Percentiles rank a stretch among this genome's conserved stretches.
Conservation (phyloP, 2,329 filamentous ascomycete genomes). For the Pseudogymnoascus pannorum region DNA sequence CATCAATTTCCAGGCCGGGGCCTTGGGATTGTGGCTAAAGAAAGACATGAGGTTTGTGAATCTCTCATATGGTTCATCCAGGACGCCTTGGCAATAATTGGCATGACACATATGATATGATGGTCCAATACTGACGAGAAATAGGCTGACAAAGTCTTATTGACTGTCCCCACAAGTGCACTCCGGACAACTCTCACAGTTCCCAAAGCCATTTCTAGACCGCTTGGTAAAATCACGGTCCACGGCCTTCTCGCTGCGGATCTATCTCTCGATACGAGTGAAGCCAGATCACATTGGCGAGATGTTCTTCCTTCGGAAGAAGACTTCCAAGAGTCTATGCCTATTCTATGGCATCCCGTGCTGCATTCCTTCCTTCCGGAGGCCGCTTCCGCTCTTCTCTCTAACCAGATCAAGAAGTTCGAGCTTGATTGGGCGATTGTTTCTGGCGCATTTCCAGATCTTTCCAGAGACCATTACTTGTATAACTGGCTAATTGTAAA, state of each 20-base stretch:
- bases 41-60: slow-evolving; percentile 51
- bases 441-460: slow-evolving; percentile 34
- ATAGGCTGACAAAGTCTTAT: slow-evolving; percentile 52
- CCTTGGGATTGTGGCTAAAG: slow-evolving; percentile 68
- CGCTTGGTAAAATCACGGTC: slow-evolving; percentile 50
- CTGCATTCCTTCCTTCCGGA: slow-evolving; percentile 40
- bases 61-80: slow-evolving; percentile 1
- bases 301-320: slow-evolving; percentile 56
- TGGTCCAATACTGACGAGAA: neutral
- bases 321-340: slow-evolving; percentile 53
- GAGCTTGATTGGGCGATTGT: slow-evolving; percentile 42
- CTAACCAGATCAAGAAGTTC: slow-evolving; percentile 48
- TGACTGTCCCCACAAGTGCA: slow-evolving; percentile 55
- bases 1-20: slow-evolving; percentile 63
- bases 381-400: slow-evolving; percentile 39
- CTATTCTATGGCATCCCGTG: slow-evolving; percentile 43
- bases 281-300: slow-evolving; percentile 47
- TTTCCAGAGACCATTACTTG: slow-evolving; percentile 36
- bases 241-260: slow-evolving; percentile 69
- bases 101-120: slow-evolving; percentile 2
- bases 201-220: slow-evolving; percentile 43
- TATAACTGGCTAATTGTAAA: slow-evolving; percentile 54
- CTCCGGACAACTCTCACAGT: slow-evolving; percentile 60
- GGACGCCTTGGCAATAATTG: neutral
- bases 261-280: slow-evolving; percentile 46